Evolutionary conservation across 2,329 filamentous ascomycete genomes (phyloP).

Genomic region (Colletotrichum magnum): DNA sequence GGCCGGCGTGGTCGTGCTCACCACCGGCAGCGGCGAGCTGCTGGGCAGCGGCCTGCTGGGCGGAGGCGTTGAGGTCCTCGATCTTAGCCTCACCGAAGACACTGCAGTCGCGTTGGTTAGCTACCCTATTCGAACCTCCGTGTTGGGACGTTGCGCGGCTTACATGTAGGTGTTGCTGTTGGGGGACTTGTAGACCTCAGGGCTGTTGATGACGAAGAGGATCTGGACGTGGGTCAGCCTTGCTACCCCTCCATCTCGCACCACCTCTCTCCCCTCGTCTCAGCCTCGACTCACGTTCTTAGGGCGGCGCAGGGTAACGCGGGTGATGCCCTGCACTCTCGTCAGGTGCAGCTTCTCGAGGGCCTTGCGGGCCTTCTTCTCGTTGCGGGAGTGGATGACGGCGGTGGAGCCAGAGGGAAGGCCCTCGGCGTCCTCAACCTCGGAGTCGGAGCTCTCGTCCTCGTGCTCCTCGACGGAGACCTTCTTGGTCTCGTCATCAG

Average conservation of each 20-base stretch:
- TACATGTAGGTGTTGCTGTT: slow-evolving; percentile 99
- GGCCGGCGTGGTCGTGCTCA: slow-evolving; percentile 76
- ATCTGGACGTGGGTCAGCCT: slow-evolving; percentile 72
- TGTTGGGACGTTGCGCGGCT: slow-evolving; percentile 55
- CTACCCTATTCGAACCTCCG: background rate
- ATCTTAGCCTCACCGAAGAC: slow-evolving; percentile 99
- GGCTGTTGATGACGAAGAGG: slow-evolving; percentile 99
- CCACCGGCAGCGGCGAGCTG: slow-evolving; percentile 85
- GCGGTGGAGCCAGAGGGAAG: slow-evolving; percentile 87
- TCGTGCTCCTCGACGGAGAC: slow-evolving; percentile 82
- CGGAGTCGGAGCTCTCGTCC: slow-evolving; percentile 80
- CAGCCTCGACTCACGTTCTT: slow-evolving; percentile 90
- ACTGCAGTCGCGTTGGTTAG: slow-evolving; percentile 61
- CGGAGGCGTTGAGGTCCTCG: slow-evolving; percentile 98
- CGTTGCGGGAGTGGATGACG: slow-evolving; percentile 97
- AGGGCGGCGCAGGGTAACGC: slow-evolving; percentile 96
- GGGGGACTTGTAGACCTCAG: slow-evolving; percentile 99
- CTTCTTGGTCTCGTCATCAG: slow-evolving; percentile 91
- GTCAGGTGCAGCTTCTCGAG: slow-evolving; percentile 98
- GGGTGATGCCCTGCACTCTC: slow-evolving; percentile 96
- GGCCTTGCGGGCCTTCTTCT: slow-evolving; percentile 99
- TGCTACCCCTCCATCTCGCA: slow-evolving; percentile 26
- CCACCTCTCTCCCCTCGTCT: slow-evolving; percentile 2
- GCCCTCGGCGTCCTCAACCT: slow-evolving; percentile 77
- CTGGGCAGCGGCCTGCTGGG: slow-evolving; percentile 94